A percentile compares a stretch with the other conserved stretches of the same genome.
Conservation (phyloP, 352 stramenopile species). For the Globisporangium paroecandrum region DNA sequence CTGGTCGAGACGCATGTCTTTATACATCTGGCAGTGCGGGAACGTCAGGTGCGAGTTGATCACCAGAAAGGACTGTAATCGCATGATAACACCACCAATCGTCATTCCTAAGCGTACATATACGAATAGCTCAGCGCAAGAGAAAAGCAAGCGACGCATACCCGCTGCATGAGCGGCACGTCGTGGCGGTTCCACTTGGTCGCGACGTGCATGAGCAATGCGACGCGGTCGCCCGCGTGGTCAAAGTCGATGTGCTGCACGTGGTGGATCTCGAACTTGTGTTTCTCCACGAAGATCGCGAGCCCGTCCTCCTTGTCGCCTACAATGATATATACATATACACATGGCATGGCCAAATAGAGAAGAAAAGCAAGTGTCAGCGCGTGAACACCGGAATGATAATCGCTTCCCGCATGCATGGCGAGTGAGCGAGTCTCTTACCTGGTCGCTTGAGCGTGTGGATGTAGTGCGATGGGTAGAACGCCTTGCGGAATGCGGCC, state of each 20-base stretch:
- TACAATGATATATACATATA: not conserved
- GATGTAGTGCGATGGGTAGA: constrained; percentile 62
- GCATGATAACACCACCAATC: not conserved
- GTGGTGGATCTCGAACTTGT: constrained; percentile 76
- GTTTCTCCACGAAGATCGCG: constrained; percentile 70
- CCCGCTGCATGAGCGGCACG: constrained; percentile 45
- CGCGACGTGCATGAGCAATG: constrained; percentile 77
- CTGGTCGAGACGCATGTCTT: constrained; percentile 71
- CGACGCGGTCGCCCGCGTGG: constrained; percentile 76
- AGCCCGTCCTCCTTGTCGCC: constrained; percentile 81
- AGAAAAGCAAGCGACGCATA: constrained; percentile 18
- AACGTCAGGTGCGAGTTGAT: constrained; percentile 87
- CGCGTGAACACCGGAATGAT: not conserved
- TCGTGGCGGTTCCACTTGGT: constrained; percentile 71
- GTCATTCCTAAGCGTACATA: not conserved
- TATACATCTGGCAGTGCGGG: constrained; percentile 76
- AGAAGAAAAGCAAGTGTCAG: not conserved
- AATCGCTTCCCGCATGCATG: not conserved
- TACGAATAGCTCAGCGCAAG: too few relatives aligned
- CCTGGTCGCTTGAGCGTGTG: constrained; percentile 72
- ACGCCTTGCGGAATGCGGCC: constrained; percentile 53
- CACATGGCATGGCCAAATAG: not conserved
- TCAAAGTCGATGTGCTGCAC: constrained; percentile 71
- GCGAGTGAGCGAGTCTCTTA: not conserved
- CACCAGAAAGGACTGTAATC: constrained; percentile 62